phyloP scores from a whole-genome alignment of 352 stramenopile genomes.

The Phytophthora sp. region DNA sequence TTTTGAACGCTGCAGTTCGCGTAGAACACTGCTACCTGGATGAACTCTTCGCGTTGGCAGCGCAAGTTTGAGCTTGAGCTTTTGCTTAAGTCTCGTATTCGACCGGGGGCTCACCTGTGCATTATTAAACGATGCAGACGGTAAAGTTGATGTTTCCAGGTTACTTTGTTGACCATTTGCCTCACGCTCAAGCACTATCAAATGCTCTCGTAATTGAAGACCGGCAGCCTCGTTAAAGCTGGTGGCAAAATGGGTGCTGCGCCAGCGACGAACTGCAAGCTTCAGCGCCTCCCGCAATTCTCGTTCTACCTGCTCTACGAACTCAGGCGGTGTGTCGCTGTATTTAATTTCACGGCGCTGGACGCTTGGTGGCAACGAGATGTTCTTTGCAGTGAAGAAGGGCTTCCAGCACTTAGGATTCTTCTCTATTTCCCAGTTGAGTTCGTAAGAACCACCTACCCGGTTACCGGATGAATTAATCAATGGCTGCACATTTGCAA shows the following conservation, averaged over 20 bases:
- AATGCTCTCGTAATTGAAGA: constrained; percentile 74
- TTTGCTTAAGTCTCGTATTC: constrained; percentile 27
- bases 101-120: constrained; percentile 14
- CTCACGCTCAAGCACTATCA: constrained; percentile 74
- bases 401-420: constrained; percentile 88
- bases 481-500: constrained; percentile 84
- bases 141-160: background rate
- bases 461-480: background rate
- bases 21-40: constrained; percentile 20
- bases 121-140: background rate
- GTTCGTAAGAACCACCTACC: constrained; percentile 42
- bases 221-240: constrained; percentile 88
- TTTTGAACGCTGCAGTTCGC: constrained; percentile 43
- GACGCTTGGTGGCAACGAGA: constrained; percentile 31
- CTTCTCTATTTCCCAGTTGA: constrained; percentile 86
- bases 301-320: constrained; percentile 72
- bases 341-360: constrained; percentile 74
- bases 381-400: constrained; percentile 60
- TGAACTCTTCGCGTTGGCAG: constrained; percentile 15
- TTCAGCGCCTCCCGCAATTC: constrained; percentile 88
- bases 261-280: constrained; percentile 88
- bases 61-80: constrained; percentile 29
- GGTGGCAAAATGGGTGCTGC: constrained; percentile 80
- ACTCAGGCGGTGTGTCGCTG: constrained; percentile 51
- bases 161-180: constrained; percentile 10